phyloP scores from a whole-genome alignment of 345 rosid species.

The Clarkia xantiana region DNA sequence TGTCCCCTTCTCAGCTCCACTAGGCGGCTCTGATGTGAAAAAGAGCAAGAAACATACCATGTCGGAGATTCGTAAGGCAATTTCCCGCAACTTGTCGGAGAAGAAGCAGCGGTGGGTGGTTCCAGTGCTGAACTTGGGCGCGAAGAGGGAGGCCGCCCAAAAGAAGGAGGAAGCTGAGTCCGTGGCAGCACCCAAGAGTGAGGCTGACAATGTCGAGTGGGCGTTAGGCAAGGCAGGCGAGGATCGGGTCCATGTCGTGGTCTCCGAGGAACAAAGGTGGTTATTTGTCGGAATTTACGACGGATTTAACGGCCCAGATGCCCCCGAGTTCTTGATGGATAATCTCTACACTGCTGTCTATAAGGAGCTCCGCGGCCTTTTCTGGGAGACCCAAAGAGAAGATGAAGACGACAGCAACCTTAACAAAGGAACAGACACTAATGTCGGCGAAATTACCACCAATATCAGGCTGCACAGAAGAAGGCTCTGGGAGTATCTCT shows the following conservation, averaged over 20 bases:
- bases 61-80: constrained; percentile 39
- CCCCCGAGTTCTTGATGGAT: constrained; percentile 93
- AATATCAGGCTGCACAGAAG: constrained; percentile 30
- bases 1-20: constrained; percentile 80
- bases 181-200: constrained; percentile 7
- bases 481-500: constrained; percentile 70
- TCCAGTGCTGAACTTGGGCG: constrained; percentile 68
- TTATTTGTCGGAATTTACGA: constrained; percentile 89
- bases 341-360: constrained; percentile 88
- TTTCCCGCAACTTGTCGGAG: constrained; percentile 48
- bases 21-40: constrained; percentile 46
- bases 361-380: constrained; percentile 70
- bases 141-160: constrained; percentile 27
- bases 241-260: constrained; percentile 95
- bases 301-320: constrained; percentile 96
- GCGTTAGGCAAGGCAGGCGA: constrained; percentile 95
- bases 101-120: constrained; percentile 92
- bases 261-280: constrained; percentile 97
- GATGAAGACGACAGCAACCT: constrained; percentile 12
- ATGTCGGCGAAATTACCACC: background rate
- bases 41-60: constrained; percentile 46
- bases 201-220: constrained; percentile 71
- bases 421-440: constrained; percentile 8
- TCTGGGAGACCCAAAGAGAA: constrained; percentile 63
- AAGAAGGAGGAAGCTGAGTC: constrained; percentile 17